phyloP scores from a whole-genome alignment of 768 basidiomycete genomes.

The Albatrellus ellisii region DNA sequence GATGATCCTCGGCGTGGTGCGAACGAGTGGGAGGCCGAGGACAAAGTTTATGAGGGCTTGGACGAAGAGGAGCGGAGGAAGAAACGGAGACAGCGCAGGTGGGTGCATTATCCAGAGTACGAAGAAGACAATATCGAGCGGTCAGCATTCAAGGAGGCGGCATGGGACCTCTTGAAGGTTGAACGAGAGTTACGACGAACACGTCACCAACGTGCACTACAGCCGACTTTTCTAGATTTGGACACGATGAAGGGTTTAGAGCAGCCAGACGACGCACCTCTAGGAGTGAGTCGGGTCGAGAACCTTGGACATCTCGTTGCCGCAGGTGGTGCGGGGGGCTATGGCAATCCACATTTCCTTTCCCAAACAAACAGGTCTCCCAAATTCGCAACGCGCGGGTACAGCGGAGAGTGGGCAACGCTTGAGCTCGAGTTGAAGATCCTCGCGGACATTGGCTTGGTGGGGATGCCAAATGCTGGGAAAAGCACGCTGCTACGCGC shows the following conservation, averaged over 20 bases:
- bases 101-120: slow-evolving; percentile 70
- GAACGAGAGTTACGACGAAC: slow-evolving; percentile 46
- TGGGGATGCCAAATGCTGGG: slow-evolving; percentile 92
- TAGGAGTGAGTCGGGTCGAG: slow-evolving; percentile 42
- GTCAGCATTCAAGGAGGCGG: slow-evolving; percentile 61
- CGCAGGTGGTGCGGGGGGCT: slow-evolving; percentile 65
- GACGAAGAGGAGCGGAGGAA: slow-evolving; percentile 32
- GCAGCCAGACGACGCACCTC: slow-evolving; percentile 41
- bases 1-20: slow-evolving; percentile 52
- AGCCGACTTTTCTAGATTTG: slow-evolving; percentile 45
- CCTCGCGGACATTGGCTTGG: slow-evolving; percentile 88
- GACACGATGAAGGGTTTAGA: slow-evolving; percentile 33
- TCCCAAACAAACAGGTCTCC: slow-evolving; percentile 61
- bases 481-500: slow-evolving; percentile 88
- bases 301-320: slow-evolving; percentile 55
- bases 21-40: slow-evolving; percentile 66
- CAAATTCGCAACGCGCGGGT: slow-evolving; percentile 74
- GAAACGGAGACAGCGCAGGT: slow-evolving; percentile 52
- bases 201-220: slow-evolving; percentile 27
- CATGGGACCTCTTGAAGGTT: slow-evolving; percentile 41
- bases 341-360: slow-evolving; percentile 84
- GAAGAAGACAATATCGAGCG: slow-evolving; percentile 49
- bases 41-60: slow-evolving; percentile 40
- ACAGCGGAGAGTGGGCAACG: slow-evolving; percentile 62
- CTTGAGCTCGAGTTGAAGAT: slow-evolving; percentile 89